A percentile compares a stretch with the other conserved stretches of the same genome.
phyloP scores from a whole-genome alignment of 1,139 yeast genomes.

The Saccharomyces pastorianus region DNA sequence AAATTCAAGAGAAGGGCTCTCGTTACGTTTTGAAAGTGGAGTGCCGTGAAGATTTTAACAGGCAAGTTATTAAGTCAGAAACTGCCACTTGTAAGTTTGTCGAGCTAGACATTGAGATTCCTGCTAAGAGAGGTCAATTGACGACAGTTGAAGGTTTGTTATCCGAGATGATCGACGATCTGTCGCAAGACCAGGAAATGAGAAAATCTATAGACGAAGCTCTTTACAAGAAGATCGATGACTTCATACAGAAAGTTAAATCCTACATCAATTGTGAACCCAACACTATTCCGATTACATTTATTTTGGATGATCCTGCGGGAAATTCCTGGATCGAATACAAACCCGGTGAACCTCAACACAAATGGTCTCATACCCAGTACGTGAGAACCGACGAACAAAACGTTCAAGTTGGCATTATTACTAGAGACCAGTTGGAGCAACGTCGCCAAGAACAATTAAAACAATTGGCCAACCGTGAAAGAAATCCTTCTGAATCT shows the following conservation, averaged over 20 bases:
- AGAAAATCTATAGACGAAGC: constrained; percentile 71
- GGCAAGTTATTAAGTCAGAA: constrained; percentile 91
- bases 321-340: constrained; percentile 97
- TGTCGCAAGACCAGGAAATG: constrained; percentile 69
- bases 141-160: constrained; percentile 88
- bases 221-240: constrained; percentile 63
- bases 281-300: constrained; percentile 67
- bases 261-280: constrained; percentile 55
- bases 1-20: constrained; percentile 79
- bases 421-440: constrained; percentile 70
- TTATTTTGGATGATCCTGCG: constrained; percentile 84
- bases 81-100: constrained; percentile 72
- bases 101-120: constrained; percentile 88
- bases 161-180: constrained; percentile 75
- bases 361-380: constrained; percentile 83
- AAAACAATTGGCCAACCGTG: constrained; percentile 33
- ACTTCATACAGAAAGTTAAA: constrained; percentile 53
- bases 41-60: constrained; percentile 62
- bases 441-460: constrained; percentile 30
- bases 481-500: constrained; percentile 44
- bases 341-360: constrained; percentile 78
- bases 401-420: constrained; percentile 76
- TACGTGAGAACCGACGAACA: constrained; percentile 85
- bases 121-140: constrained; percentile 88
- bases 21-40: constrained; percentile 68